Evolutionary conservation across 225 moss, liverwort and hornwort genomes (phyloP), one percentile per base, ranked within the genome.

Genomic region (Marchantia paleacea): DNA sequence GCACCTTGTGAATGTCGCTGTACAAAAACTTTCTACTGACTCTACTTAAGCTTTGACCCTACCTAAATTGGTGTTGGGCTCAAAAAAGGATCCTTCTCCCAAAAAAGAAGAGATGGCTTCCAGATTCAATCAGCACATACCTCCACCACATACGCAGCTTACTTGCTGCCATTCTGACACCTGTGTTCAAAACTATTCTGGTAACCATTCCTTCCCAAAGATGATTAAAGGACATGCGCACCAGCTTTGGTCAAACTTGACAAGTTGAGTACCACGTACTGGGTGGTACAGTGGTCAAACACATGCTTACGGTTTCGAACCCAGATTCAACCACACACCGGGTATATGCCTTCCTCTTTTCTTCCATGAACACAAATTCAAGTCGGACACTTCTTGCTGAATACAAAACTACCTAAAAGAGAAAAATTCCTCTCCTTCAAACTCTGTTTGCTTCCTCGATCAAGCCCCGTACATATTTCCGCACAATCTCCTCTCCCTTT

Each of bases 401-500:
- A 29, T 58, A 61, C 61, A 16, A 55, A 31, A 76, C 26, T 58
- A 60, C 39, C 62, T 47, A 48, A 39, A 61, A 29, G 58, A 47
- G 22, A 31, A 31, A 49, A 51, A 30, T 28, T 22, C 63, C 48
- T 47, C 20, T 13, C n/a, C 15, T 22, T 69, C 69, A 79, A 55
- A 55, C 30, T 82, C 89, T 88, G 81, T 87, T 91, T 3, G 88
- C 75, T 39, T 99, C 97, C 75, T 99, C 97, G 82, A 99, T 99
- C 90, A 99, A 85, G 80, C 90, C 87, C 80, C 97, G 97, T 67
- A 99, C 95, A 86, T 99, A 99, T 82, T 99, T 99, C 86, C 97
- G 89, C 83, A 99, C 97, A 79, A 99, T 94, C 69, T 99, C 97
- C 77, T 99, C 97, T 87, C 97, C 97, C 85, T 94, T 99, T 30